Base-by-base conservation (phyloP, 2,329 filamentous ascomycete species). In the Neonectria ditissima region DNA sequence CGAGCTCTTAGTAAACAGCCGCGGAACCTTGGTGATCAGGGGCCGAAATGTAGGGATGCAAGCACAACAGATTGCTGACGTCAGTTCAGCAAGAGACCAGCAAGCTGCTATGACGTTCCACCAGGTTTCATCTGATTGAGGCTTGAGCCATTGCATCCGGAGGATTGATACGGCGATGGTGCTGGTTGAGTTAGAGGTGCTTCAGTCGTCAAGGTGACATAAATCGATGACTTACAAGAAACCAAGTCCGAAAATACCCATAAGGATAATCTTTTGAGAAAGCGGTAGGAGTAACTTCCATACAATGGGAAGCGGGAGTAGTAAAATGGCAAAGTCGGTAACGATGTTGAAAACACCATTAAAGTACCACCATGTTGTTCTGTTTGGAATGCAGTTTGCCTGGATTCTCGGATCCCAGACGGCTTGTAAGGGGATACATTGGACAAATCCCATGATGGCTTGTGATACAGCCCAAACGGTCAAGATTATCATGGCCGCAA, bases 41-140 rank as follows among this genome's bases (percentile, higher is more conserved):
- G 65, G 68, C 4, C 66, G 58, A 5, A 65, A 62, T 0, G 68
- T 70, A 3, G 69, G 69, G 2, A 71, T 51, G 1, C 69, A 72
- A 1, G 65, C 65, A 24, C 65, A 70, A 5, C 52, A 30, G 6
- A 72, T 39, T 3, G 67, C 65, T 0, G 69, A 65, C 8, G 60
- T 65, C 1, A 61, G 14, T 26, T 71, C 69, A 0, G 69, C 61
- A 1, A 72, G 63, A 0, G 67, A 70, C 69, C 63, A 72, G 0
- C 56, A 55, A 0, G 59, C 56, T 3, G 63, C 37, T 0, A 32
- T 34, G 3, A 69, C 65, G 4, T 60, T 69, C 11, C 61, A 54
- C 65, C 67, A 71, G 1, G 69, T 62, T 3, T 41, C 8, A 5
- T 43, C 45, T 1, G 43, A 24, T 10, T 50, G 34, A 0, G 16